Evolutionary conservation across 2,329 filamentous ascomycete species (phyloP), one percentile per base, ranked within the genome.

Genomic region (Penicillium psychrosexuale): DNA sequence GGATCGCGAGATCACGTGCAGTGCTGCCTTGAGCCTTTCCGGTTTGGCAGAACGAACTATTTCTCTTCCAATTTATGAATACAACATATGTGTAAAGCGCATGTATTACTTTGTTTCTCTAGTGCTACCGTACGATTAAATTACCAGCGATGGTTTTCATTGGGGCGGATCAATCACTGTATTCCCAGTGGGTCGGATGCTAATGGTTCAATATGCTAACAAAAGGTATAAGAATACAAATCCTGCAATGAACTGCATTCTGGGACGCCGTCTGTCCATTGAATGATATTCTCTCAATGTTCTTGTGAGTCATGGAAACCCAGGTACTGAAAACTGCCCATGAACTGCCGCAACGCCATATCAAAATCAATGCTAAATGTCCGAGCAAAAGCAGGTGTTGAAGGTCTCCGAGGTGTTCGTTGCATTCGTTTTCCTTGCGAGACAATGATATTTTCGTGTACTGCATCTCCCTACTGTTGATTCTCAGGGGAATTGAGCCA

Each of bases 1-100:
- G 60, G 53, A 66, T 72, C 71, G 62, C 71, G 71, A 69, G 39
- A 51, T 74, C 71, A 74, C 70, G 71, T 74, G 27, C n/a, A n/a
- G 34, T 55, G 52, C 39, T 55, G 52, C 47, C 52, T 55, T 30
- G 39, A 19, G 22, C 28, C 33, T 45, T 37, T 38, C 44, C 42
- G 55, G 57, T 59, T 55, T 39, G 56, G 51, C 54, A 30, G 22
- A 30, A 24, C 15, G 33, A 38, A 28, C 17, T 22, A 4, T 37
- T 43, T 13, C 15, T 37, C 15, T 27, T 27, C 12, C n/a, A 40
- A 31, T 24, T 24, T 24, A 24, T 24, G 22, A 24, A 24, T 24
- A 24, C 22, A 24, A 24, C 22, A 34, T 30, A 13, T 24, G 22
- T 51, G 5, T 24, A 15, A 31, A 38, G 15, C 13, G 9, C 7